Conservation (phyloP, 2,329 filamentous ascomycete genomes). For the Alternaria arborescens region DNA sequence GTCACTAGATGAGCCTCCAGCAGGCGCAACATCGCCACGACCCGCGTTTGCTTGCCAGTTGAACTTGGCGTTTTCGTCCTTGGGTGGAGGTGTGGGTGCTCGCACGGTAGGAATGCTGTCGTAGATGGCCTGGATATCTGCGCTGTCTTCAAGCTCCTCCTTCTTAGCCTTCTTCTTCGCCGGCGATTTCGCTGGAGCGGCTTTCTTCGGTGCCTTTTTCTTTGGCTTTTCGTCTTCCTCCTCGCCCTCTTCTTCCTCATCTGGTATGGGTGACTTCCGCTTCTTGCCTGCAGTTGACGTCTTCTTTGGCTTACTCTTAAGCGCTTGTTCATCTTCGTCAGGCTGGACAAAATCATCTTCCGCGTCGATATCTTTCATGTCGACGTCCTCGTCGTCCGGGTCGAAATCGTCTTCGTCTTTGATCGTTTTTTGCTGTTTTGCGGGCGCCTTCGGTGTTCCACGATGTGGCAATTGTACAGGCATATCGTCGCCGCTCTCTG, state of each 20-base stretch:
- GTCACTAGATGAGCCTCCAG: conserved; percentile 68
- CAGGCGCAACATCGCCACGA: conserved; percentile 69
- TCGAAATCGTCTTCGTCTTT: conserved; percentile 54
- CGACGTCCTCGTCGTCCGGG: conserved; percentile 57
- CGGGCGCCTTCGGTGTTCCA: conserved; percentile 47
- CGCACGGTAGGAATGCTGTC: conserved; percentile 85
- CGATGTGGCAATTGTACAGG: conserved; percentile 44
- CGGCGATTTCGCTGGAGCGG: conserved; percentile 57
- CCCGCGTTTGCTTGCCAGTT: conserved; percentile 71
- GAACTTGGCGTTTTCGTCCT: conserved; percentile 75
- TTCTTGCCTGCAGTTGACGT: conserved; percentile 55
- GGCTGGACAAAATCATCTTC: conserved; percentile 57
- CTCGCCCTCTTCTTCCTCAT: conserved; percentile 63
- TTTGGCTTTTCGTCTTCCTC: conserved; percentile 65
- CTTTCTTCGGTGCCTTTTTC: conserved; percentile 58
- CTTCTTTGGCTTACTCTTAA: conserved; percentile 52
- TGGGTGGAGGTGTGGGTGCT: conserved; percentile 82
- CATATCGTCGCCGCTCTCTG: conserved; percentile 42
- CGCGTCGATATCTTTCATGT: conserved; percentile 61
- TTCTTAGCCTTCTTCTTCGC: conserved; percentile 71
- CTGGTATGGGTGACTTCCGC: conserved; percentile 65
- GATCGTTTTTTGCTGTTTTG: conserved; percentile 57
- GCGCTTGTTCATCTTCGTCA: conserved; percentile 54
- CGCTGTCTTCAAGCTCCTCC: conserved; percentile 70
- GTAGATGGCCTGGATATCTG: conserved; percentile 81